phyloP scores from a whole-genome alignment of 768 basidiomycete genomes.

The Boletus tomentosulus region DNA sequence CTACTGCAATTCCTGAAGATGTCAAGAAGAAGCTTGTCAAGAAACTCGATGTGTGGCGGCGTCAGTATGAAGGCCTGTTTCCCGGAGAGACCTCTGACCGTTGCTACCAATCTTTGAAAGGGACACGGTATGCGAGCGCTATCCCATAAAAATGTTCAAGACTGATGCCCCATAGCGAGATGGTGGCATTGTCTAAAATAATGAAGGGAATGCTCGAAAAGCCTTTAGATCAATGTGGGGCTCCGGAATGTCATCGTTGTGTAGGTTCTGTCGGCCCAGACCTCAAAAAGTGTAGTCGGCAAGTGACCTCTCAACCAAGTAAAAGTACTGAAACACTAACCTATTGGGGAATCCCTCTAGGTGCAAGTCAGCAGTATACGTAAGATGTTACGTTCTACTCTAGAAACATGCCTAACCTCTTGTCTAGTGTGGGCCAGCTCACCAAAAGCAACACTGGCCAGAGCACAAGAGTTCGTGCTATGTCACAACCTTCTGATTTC shows the following conservation, averaged over 20 bases:
- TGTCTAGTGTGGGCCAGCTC: slow-evolving; percentile 32
- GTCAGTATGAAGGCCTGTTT: slow-evolving; percentile 26
- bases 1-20: slow-evolving; percentile 25
- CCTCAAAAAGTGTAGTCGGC: slow-evolving; percentile 38
- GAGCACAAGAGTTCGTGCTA: slow-evolving; percentile 35
- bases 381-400: slow-evolving; percentile 21
- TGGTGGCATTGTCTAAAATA: slow-evolving; percentile 25
- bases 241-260: slow-evolving; percentile 23
- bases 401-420: neutral
- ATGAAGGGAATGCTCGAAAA: slow-evolving; percentile 30
- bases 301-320: slow-evolving; percentile 5
- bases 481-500: slow-evolving; percentile 27
- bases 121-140: slow-evolving; percentile 23
- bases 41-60: slow-evolving; percentile 33
- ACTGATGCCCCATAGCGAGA: slow-evolving; percentile 18
- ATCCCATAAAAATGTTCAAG: neutral
- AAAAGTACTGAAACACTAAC: neutral
- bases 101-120: slow-evolving; percentile 32
- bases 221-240: slow-evolving; percentile 32
- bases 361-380: slow-evolving; percentile 42
- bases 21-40: slow-evolving; percentile 32
- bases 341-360: slow-evolving; percentile 16
- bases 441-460: slow-evolving; percentile 37
- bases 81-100: slow-evolving; percentile 34
- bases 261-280: slow-evolving; percentile 10